Evolutionary conservation across 768 basidiomycete genomes (phyloP).

Genomic region (Solioccasus polychromus): DNA sequence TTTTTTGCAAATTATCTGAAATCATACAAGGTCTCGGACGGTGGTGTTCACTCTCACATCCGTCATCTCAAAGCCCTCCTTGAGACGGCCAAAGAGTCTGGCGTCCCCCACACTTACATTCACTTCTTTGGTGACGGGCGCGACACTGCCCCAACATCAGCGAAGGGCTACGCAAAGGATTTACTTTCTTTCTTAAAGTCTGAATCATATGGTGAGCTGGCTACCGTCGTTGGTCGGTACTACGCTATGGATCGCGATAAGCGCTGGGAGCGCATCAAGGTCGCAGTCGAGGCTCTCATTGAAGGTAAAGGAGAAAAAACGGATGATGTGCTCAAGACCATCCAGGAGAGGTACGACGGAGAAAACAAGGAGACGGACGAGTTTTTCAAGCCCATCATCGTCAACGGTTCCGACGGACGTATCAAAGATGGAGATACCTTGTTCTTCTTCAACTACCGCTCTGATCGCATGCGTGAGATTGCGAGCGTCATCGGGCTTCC

Average conservation of each 20-base stretch:
- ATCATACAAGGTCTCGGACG: constrained; percentile 73
- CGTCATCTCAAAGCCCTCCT: constrained; percentile 86
- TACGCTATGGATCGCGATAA: constrained; percentile 98
- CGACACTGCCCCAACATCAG: constrained; percentile 87
- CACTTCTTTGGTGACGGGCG: constrained; percentile 96
- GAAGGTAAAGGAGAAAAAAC: constrained; percentile 62
- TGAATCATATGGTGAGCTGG: constrained; percentile 75
- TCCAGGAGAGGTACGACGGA: constrained; percentile 73
- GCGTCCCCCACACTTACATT: constrained; percentile 81
- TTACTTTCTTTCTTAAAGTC: constrained; percentile 75
- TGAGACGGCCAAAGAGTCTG: constrained; percentile 83
- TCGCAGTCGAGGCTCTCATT: constrained; percentile 83
- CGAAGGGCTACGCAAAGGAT: constrained; percentile 73
- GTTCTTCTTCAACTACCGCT: constrained; percentile 97
- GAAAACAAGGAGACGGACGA: constrained; percentile 92
- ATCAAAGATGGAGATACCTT: constrained; percentile 87
- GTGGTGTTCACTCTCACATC: constrained; percentile 97
- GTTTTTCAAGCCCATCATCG: constrained; percentile 93
- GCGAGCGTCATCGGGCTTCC: constrained; percentile 74
- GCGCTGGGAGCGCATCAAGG: constrained; percentile 92
- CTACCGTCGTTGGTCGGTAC: constrained; percentile 86
- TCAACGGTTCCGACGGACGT: constrained; percentile 72
- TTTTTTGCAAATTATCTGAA: constrained; percentile 3
- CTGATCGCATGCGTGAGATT: constrained; percentile 94
- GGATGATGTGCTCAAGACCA: constrained; percentile 56